phyloP scores from a whole-genome alignment of 2,329 filamentous ascomycete species.

The Calonectria hongkongensis region DNA sequence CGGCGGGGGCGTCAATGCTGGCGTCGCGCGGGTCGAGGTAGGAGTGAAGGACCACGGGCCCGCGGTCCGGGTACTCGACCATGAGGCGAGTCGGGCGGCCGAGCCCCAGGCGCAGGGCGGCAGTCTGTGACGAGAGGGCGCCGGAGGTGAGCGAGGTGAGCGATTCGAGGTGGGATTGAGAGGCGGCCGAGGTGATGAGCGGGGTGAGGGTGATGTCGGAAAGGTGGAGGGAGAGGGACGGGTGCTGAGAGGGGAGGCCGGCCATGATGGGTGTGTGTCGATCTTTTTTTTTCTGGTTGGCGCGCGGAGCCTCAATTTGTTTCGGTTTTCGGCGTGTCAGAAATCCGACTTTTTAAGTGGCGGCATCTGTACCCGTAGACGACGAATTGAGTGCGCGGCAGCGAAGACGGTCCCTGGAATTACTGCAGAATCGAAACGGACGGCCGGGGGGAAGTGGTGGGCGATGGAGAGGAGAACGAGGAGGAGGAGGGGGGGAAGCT shows the following conservation, averaged over 20 bases:
- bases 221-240: conserved; percentile 73
- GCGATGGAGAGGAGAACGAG: background rate
- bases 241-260: conserved; percentile 68
- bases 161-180: conserved; percentile 66
- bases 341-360: conserved; percentile 18
- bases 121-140: conserved; percentile 72
- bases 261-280: conserved; percentile 56
- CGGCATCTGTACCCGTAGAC: conserved; percentile 10
- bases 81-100: conserved; percentile 74
- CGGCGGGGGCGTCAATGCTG: conserved; percentile 41
- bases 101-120: conserved; percentile 71
- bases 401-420: background rate
- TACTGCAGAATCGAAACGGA: conserved; percentile 7
- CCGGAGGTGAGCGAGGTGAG: conserved; percentile 72
- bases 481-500: conserved; percentile 2
- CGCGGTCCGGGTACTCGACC: conserved; percentile 71
- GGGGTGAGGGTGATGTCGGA: conserved; percentile 74
- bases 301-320: conserved; percentile 30
- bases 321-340: conserved; percentile 14
- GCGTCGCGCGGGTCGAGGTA: conserved; percentile 65
- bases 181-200: conserved; percentile 72
- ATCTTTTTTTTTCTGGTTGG: conserved; percentile 15
- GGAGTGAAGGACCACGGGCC: conserved; percentile 66
- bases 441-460: background rate
- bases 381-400: conserved; percentile 24